Percentiles rank a stretch among this genome's conserved stretches.
phyloP scores from a whole-genome alignment of 768 basidiomycete species.

The Chalciporus pseudorubinellus region DNA sequence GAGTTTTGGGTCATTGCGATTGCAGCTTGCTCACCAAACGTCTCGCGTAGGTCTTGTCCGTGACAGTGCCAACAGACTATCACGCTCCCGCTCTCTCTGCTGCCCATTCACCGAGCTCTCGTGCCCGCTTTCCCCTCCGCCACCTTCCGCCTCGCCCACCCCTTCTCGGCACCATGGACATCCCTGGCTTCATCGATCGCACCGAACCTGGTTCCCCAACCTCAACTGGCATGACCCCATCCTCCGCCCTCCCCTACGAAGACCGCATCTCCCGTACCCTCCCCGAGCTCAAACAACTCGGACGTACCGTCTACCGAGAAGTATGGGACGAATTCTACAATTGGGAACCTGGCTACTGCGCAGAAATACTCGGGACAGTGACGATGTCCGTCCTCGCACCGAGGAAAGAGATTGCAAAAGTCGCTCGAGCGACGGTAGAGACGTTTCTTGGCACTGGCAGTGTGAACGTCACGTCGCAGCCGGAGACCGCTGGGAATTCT shows the following conservation, averaged over 20 bases:
- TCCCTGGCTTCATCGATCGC: constrained; percentile 18
- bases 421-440: constrained; percentile 9
- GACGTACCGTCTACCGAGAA: constrained; percentile 31
- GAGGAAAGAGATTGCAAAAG: constrained; percentile 10
- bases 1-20: too few relatives aligned
- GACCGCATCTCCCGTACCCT: not conserved
- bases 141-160: too few relatives aligned
- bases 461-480: too few relatives aligned
- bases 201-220: constrained; percentile 22
- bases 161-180: constrained; percentile 11
- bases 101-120: too few relatives aligned
- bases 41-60: too few relatives aligned
- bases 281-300: constrained; percentile 22
- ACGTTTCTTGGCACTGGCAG: too few relatives aligned
- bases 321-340: constrained; percentile 47
- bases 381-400: constrained; percentile 10
- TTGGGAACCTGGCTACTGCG: constrained; percentile 40
- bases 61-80: too few relatives aligned
- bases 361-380: constrained; percentile 19
- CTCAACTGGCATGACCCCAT: not conserved
- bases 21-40: too few relatives aligned
- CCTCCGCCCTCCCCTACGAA: not conserved
- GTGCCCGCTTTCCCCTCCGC: too few relatives aligned
- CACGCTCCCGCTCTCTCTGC: too few relatives aligned
- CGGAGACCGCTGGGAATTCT: not conserved